Evolutionary conservation across 441 rosid genomes (phyloP).

Genomic region (Euphorbia celastroides): DNA sequence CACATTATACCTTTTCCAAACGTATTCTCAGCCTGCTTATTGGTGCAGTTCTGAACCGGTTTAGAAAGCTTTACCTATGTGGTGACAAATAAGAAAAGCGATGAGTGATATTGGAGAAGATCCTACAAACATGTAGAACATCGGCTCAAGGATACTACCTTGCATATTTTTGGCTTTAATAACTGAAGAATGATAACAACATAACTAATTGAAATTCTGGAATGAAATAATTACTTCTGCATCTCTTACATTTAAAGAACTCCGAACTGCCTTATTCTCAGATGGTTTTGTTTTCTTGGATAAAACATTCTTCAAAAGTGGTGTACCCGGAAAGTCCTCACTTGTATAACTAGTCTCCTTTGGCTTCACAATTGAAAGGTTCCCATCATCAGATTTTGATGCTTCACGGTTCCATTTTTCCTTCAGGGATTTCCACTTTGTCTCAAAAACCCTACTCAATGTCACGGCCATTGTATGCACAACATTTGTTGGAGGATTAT

Average conservation of each 20-base stretch:
- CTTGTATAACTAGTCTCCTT: constrained; percentile 28
- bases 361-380: constrained; percentile 17
- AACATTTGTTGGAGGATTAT: constrained; percentile 40
- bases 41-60: constrained; percentile 23
- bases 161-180: too few relatives aligned
- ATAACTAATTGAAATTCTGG: not conserved
- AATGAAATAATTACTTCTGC: constrained; percentile 28
- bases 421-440: constrained; percentile 54
- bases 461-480: constrained; percentile 41
- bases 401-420: constrained; percentile 34
- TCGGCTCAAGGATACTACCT: not conserved
- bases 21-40: constrained; percentile 21
- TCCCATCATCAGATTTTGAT: constrained; percentile 20
- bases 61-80: constrained; percentile 40
- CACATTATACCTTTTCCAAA: constrained; percentile 55
- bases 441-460: constrained; percentile 46
- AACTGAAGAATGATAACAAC: not conserved
- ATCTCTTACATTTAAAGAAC: constrained; percentile 22
- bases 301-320: constrained; percentile 24
- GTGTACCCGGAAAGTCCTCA: constrained; percentile 27
- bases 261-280: constrained; percentile 23
- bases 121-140: too few relatives aligned
- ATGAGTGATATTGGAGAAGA: too few relatives aligned
- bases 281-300: constrained; percentile 29
- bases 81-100: too few relatives aligned